Evolutionary conservation across 2,329 filamentous ascomycete genomes (phyloP).

Genomic region (Cercospora sp.): DNA sequence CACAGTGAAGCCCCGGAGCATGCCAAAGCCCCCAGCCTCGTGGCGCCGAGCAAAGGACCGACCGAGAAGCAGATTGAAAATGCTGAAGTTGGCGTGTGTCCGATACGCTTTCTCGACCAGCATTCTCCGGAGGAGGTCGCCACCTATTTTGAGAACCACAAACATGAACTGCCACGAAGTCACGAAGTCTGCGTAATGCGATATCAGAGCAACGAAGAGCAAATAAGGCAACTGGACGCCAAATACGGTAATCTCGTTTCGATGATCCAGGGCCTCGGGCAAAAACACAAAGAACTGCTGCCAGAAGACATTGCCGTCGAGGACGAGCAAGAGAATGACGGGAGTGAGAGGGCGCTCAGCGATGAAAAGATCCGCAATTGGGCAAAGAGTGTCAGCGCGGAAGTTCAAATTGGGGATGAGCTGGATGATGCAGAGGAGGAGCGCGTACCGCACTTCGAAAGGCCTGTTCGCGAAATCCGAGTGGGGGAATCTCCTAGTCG

Average conservation of each 20-base stretch:
- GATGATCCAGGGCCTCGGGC: conserved; percentile 89
- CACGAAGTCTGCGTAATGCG: conserved; percentile 89
- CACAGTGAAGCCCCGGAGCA: conserved; percentile 22
- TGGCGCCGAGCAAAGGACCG: conserved; percentile 17
- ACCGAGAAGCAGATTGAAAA: conserved; percentile 29
- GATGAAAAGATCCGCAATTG: conserved; percentile 79
- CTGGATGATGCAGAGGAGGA: conserved; percentile 55
- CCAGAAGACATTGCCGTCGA: conserved; percentile 57
- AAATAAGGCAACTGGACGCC: conserved; percentile 83
- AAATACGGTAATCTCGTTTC: conserved; percentile 91
- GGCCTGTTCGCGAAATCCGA: conserved; percentile 83
- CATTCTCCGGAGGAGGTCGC: conserved; percentile 92
- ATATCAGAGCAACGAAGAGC: conserved; percentile 82
- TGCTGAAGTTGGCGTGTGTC: conserved; percentile 65
- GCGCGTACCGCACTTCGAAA: conserved; percentile 75
- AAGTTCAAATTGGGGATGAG: conserved; percentile 47
- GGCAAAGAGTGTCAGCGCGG: conserved; percentile 73
- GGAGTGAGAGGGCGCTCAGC: conserved; percentile 51
- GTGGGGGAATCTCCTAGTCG: conserved; percentile 90
- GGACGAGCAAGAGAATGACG: conserved; percentile 45
- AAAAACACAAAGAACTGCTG: conserved; percentile 85
- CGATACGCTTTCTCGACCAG: conserved; percentile 88
- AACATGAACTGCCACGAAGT: conserved; percentile 89
- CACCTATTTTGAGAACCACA: conserved; percentile 90
- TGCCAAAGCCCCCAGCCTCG: conserved; percentile 18